These are phyloP conservation scores for Trametes sp. DNA, from an alignment of 1,284 basidiomycete species.

Conservation along the genomic window DNA sequence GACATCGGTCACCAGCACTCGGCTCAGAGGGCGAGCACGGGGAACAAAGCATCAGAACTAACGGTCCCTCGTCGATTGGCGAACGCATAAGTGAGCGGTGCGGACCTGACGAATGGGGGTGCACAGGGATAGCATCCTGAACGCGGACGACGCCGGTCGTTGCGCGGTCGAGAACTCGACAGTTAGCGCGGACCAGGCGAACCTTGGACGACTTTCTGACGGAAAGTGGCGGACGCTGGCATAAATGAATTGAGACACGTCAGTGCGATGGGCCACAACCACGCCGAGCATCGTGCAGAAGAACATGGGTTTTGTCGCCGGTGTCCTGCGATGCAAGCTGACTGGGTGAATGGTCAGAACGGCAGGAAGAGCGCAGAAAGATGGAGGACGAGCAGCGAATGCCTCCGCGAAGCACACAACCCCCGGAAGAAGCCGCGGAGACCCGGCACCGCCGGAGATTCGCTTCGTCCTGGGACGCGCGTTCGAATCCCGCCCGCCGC, in stretches of 20 bases:
- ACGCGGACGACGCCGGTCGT: not conserved
- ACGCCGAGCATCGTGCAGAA: not conserved
- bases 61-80: not conserved
- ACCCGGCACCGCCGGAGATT: not conserved
- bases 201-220: constrained; percentile 2
- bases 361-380: not conserved
- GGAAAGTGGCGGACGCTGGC: not conserved
- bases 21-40: not conserved
- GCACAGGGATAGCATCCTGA: not conserved
- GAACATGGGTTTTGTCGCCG: too few relatives aligned
- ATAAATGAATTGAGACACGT: not conserved
- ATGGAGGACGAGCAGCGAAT: not conserved
- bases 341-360: not conserved
- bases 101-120: not conserved
- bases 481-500: not conserved
- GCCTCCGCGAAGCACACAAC: not conserved
- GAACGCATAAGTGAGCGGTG: not conserved
- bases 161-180: constrained; percentile 5
- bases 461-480: not conserved
- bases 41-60: not conserved
- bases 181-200: not conserved
- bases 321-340: too few relatives aligned
- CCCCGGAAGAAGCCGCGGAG: not conserved
- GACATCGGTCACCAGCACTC: constrained; percentile 6
- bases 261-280: not conserved